Evolutionary conservation across 768 basidiomycete genomes (phyloP).

Genomic region (Leccinum subgranulosum): DNA sequence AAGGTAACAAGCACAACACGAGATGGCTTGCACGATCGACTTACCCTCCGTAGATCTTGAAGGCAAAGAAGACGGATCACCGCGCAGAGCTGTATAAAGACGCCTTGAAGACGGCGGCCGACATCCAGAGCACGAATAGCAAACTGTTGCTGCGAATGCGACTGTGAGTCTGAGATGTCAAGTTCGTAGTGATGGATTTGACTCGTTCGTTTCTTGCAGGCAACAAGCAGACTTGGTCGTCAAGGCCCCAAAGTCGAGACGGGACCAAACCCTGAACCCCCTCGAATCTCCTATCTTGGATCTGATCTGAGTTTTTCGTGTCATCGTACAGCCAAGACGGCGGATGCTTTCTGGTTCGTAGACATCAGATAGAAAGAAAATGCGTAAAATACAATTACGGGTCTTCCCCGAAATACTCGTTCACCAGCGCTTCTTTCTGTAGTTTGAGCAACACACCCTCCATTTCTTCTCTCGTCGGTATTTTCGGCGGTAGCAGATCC

Average conservation of each 20-base stretch:
- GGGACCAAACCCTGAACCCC: conserved; percentile 18
- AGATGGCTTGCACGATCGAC: not conserved
- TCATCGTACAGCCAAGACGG: not conserved
- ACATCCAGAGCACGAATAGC: conserved; percentile 69
- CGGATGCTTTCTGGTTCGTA: not conserved
- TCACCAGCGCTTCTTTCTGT: conserved; percentile 77
- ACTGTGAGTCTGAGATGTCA: conserved; percentile 49
- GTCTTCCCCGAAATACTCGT: conserved; percentile 70
- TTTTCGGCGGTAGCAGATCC: conserved; percentile 67
- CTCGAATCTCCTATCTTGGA: conserved; percentile 18
- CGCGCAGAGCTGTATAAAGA: conserved; percentile 73
- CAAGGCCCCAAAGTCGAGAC: conserved; percentile 52
- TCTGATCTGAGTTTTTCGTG: conserved; percentile 1
- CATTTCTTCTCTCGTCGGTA: conserved; percentile 78
- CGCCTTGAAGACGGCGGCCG: conserved; percentile 68
- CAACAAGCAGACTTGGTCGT: conserved; percentile 80
- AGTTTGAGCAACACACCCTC: conserved; percentile 70
- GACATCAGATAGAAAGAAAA: conserved; percentile 7
- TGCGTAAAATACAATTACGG: conserved; percentile 14
- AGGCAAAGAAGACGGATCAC: conserved; percentile 76
- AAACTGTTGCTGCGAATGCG: conserved; percentile 82
- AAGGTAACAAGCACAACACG: conserved; percentile 48
- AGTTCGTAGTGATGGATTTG: not conserved
- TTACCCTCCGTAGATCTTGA: conserved; percentile 56
- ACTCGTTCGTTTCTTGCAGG: conserved; percentile 35